Evolutionary conservation across 306 rosid genomes (phyloP).

Genomic region (Alnus glutinosa): DNA sequence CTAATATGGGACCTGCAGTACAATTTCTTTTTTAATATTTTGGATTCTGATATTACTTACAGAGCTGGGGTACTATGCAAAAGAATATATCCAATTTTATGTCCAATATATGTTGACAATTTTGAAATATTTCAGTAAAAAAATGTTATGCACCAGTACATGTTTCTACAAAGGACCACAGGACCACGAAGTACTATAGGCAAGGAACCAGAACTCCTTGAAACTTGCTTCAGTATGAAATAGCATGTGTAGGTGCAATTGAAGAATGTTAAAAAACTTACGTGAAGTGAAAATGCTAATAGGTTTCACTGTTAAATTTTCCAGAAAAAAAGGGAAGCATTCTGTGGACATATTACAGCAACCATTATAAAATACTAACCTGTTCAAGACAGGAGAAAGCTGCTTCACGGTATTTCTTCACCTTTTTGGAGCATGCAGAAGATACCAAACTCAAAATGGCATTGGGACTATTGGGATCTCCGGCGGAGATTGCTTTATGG

Average conservation of each 20-base stretch:
- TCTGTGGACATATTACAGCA: conserved; percentile 18
- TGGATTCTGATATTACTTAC: not conserved
- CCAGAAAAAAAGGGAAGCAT: not conserved
- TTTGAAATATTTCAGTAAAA: not conserved
- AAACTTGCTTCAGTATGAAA: not conserved
- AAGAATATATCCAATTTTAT: not conserved
- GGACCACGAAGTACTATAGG: not conserved
- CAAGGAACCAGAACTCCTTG: not conserved
- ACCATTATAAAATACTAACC: conserved; percentile 41
- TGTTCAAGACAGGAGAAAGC: conserved; percentile 83
- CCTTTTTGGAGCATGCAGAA: conserved; percentile 79
- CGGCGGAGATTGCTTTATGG: conserved; percentile 61
- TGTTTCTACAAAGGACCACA: not conserved
- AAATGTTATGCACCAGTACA: not conserved
- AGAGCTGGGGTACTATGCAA: not conserved
- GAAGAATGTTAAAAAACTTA: not conserved
- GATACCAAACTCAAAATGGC: conserved; percentile 68
- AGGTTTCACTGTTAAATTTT: not conserved
- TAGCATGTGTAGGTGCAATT: not conserved
- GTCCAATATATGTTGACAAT: not conserved
- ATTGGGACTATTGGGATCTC: conserved; percentile 56
- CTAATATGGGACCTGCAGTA: not conserved
- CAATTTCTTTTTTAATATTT: not conserved
- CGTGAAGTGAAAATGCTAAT: not conserved
- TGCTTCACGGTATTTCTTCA: conserved; percentile 80